Evolutionary conservation across 129 eudicot genomes (phyloP), one percentile per base, ranked within the genome.

Genomic region (Erigeron canadensis): DNA sequence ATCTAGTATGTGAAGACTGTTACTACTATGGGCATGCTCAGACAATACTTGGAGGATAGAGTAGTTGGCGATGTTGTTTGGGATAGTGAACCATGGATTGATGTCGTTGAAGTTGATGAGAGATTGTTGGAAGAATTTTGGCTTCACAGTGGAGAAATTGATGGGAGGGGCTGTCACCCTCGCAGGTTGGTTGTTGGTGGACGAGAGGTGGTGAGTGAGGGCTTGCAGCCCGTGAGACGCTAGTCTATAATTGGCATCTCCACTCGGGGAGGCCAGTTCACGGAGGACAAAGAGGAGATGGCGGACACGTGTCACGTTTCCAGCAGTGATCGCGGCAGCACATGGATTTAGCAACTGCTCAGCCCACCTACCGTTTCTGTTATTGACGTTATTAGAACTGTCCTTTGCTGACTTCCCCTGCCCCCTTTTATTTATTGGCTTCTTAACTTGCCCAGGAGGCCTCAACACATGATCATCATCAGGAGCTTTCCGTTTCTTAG

Each of bases 321-420:
- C 84, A 37, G 87, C 81, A 10, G 89, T 69, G 68, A 90, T 87
- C 15, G 95, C 96, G 0, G 86, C 65, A 2, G 91, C 97, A 57
- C 97, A 90, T 4, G 95, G 95, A 51, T 83, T 90, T 28, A 90
- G 97, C 80, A 90, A 45, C 71, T 90, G 97, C 73, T 90, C 97
- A 0, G 97, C 97, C 95, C 97, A 90, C 85, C 97, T 75, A 47
- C 87, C 95, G 47, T 79, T 87, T 81, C 75, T 81, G 70, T 65
- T 77, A 53, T 74, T 81, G 17, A 82, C 80, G 10, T 63, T 79
- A 54, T 63, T 45, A 48, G 65, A 34, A 75, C 71, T 72, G n/a
- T 65, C 82, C 17, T 70, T 86, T 0, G 79, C 65, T n/a, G 84
- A 41, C 67, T 84, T 86, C 15, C 79, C 69, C 55, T 75, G 67